Percentiles rank a stretch among this genome's conserved stretches.
These are phyloP conservation scores for Puccinia triticina DNA, from an alignment of 1,284 basidiomycete species.

Conservation along the genomic window DNA sequence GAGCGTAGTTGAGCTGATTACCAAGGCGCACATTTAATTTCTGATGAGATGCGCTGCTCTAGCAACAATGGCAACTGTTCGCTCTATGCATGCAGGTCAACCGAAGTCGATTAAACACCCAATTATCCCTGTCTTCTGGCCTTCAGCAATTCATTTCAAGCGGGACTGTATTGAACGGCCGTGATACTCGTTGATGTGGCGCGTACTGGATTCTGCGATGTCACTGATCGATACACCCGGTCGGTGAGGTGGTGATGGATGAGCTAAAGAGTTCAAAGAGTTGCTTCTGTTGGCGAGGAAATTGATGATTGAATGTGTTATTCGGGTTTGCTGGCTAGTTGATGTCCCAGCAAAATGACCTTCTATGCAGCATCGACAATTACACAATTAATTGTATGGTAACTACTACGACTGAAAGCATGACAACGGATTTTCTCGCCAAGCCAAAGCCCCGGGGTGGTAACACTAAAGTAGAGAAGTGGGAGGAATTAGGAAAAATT, in stretches of 20 bases:
- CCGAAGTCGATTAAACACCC: constrained; percentile 13
- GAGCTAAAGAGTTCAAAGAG: neutral
- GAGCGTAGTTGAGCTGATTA: neutral
- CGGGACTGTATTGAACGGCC: neutral
- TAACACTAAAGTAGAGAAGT: neutral
- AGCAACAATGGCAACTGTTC: neutral
- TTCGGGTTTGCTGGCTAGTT: neutral
- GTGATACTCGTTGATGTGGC: neutral
- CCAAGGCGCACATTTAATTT: neutral
- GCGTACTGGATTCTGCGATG: neutral
- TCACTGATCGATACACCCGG: neutral
- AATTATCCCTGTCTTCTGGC: neutral
- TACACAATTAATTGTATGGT: too few species aligned
- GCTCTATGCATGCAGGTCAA: constrained; percentile 1
- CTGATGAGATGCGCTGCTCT: neutral
- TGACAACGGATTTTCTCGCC: neutral
- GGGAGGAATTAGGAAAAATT: neutral
- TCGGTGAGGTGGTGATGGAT: neutral
- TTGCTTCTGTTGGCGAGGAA: neutral
- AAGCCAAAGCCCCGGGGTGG: neutral
- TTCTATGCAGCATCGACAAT: too few species aligned
- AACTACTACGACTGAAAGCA: neutral
- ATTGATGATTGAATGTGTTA: neutral
- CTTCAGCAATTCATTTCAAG: neutral
- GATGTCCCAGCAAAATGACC: neutral